A percentile compares a stretch with the other conserved stretches of the same genome.
Conservation (phyloP, 805 yeast species). For the Yamadazyma paraphyllophila region DNA sequence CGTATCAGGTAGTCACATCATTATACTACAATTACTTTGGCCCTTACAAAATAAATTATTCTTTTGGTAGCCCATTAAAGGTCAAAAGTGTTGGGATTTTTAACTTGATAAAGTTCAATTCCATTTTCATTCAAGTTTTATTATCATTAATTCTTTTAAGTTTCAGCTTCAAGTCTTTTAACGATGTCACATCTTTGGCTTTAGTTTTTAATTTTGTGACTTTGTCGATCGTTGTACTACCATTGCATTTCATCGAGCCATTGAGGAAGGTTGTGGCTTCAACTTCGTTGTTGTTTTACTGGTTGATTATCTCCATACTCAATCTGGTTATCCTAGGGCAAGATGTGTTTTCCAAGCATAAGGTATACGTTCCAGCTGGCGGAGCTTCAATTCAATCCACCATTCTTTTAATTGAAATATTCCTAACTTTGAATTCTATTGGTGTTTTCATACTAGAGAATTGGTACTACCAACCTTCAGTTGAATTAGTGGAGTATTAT, state of each 20-base stretch:
- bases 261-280: slow-evolving; percentile 35
- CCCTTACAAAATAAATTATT: slow-evolving; percentile 16
- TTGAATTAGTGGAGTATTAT: slow-evolving; percentile 19
- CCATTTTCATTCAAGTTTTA: slow-evolving; percentile 17
- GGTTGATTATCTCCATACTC: slow-evolving; percentile 23
- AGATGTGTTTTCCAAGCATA: slow-evolving; percentile 20
- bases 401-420: slow-evolving; percentile 15
- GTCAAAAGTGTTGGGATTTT: slow-evolving; percentile 18
- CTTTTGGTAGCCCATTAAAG: slow-evolving; percentile 18
- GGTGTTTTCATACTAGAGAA: slow-evolving; percentile 18
- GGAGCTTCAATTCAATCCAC: slow-evolving; percentile 4
- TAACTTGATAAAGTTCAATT: slow-evolving; percentile 17
- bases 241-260: slow-evolving; percentile 45
- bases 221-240: slow-evolving; percentile 26
- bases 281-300: slow-evolving; percentile 39
- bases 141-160: slow-evolving; percentile 9
- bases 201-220: slow-evolving; percentile 8
- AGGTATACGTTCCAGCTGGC: slow-evolving; percentile 15
- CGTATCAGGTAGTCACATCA: slow-evolving; percentile 14
- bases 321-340: slow-evolving; percentile 16
- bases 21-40: slow-evolving; percentile 16
- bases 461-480: slow-evolving; percentile 18
- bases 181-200: slow-evolving; percentile 8
- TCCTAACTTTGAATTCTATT: slow-evolving; percentile 16
- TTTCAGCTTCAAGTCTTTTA: slow-evolving; percentile 9